Conservation (phyloP, 441 rosid species). For the Corymbia calophylla region DNA sequence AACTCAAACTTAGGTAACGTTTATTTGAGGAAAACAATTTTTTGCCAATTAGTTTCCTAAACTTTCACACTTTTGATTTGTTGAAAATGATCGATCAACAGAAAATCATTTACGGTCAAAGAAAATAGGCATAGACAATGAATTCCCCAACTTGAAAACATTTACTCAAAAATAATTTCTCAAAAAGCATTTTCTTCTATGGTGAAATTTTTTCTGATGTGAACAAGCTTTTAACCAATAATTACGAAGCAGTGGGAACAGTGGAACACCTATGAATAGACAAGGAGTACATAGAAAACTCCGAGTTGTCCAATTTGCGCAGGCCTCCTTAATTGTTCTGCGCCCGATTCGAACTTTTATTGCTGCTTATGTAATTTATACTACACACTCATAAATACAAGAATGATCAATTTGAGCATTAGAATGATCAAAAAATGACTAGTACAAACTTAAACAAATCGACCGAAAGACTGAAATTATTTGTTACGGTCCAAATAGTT, state of each 20-base stretch:
- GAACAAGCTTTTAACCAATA: accelerated
- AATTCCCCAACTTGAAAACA: background rate
- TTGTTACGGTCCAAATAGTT: background rate
- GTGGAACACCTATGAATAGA: background rate
- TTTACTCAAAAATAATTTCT: background rate
- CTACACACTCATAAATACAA: background rate
- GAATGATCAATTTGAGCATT: background rate
- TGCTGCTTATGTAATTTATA: background rate
- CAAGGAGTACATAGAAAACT: background rate
- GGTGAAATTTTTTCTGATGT: background rate
- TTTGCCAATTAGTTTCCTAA: background rate
- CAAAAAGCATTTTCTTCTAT: background rate
- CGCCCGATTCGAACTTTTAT: background rate
- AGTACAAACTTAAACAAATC: background rate
- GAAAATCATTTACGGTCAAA: background rate
- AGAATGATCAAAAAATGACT: background rate
- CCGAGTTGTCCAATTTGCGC: background rate
- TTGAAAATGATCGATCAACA: too few relatives aligned
- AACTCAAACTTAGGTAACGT: background rate
- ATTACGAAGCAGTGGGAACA: background rate
- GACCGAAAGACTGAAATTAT: background rate
- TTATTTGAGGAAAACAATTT: background rate
- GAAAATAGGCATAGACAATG: background rate
- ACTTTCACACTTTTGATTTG: background rate
- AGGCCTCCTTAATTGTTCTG: background rate